These are phyloP conservation scores for Talaromyces sp. DNA, from an alignment of 2,329 filamentous ascomycete genomes.

Conservation along the genomic window DNA sequence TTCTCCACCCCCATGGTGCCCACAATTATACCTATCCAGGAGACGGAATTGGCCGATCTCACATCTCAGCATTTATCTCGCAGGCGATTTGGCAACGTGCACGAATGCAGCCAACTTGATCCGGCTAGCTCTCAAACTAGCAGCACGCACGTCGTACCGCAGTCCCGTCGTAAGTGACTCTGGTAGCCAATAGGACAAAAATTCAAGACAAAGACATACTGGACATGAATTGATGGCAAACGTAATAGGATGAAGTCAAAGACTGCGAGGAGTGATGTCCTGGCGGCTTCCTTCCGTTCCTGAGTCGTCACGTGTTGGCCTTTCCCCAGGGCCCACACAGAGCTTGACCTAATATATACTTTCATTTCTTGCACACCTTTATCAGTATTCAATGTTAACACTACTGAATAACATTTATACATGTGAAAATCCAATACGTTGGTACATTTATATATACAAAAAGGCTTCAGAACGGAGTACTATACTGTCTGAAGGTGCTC, in stretches of 20 bases:
- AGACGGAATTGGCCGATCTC: background rate
- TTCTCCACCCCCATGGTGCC: background rate
- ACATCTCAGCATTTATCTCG: background rate
- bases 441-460: too few species aligned
- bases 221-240: background rate
- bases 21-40: background rate
- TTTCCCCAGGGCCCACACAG: background rate
- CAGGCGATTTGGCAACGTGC: background rate
- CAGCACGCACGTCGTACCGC: background rate
- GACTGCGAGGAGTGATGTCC: background rate
- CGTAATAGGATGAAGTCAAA: background rate
- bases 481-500: constrained; percentile 5
- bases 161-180: background rate
- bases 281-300: background rate
- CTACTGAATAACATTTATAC: too few species aligned
- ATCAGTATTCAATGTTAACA: too few species aligned
- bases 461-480: background rate
- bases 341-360: too few species aligned
- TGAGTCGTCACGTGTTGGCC: background rate
- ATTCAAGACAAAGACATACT: background rate
- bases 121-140: background rate
- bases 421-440: too few species aligned
- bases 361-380: too few species aligned
- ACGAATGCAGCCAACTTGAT: background rate
- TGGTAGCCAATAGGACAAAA: background rate